Percentiles rank a stretch among this genome's conserved stretches.
phyloP scores from a whole-genome alignment of 1,284 basidiomycete genomes.

The Cryptococcus hybrid region DNA sequence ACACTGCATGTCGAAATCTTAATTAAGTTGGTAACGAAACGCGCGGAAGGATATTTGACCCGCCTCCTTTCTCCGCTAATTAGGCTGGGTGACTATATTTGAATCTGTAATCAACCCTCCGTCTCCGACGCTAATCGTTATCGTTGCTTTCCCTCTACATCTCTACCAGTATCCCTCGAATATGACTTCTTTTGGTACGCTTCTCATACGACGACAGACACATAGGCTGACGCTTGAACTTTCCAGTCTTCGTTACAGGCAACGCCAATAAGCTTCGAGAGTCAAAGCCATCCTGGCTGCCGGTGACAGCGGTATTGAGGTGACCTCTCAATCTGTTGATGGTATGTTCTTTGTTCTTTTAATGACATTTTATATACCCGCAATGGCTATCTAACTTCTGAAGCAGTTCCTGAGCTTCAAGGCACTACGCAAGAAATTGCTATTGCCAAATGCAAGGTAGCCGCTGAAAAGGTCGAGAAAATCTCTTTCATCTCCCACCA shows the following conservation, averaged over 20 bases:
- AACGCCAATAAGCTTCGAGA: slow-evolving; percentile 93
- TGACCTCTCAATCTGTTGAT: slow-evolving; percentile 40
- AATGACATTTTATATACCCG: not conserved
- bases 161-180: not conserved
- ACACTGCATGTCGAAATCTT: too few species aligned
- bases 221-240: not conserved
- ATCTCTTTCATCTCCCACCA: not conserved
- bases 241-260: slow-evolving; percentile 84
- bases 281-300: slow-evolving; percentile 58
- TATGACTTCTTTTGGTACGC: slow-evolving; percentile 28
- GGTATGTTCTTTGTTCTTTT: slow-evolving; percentile 29
- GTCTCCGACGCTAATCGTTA: too few species aligned
- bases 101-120: too few species aligned
- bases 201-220: not conserved
- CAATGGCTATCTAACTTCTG: not conserved
- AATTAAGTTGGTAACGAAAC: too few species aligned
- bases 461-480: slow-evolving; percentile 68
- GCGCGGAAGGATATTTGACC: too few species aligned
- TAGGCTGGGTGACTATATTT: too few species aligned
- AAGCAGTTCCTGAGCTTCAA: slow-evolving; percentile 85
- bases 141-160: not conserved
- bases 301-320: slow-evolving; percentile 36
- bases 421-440: slow-evolving; percentile 91
- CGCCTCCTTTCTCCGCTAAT: too few species aligned
- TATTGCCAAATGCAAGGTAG: slow-evolving; percentile 77